Percentiles rank a stretch among this genome's conserved stretches.
Conservation (phyloP, 805 yeast species). For the Metschnikowia lunata region DNA sequence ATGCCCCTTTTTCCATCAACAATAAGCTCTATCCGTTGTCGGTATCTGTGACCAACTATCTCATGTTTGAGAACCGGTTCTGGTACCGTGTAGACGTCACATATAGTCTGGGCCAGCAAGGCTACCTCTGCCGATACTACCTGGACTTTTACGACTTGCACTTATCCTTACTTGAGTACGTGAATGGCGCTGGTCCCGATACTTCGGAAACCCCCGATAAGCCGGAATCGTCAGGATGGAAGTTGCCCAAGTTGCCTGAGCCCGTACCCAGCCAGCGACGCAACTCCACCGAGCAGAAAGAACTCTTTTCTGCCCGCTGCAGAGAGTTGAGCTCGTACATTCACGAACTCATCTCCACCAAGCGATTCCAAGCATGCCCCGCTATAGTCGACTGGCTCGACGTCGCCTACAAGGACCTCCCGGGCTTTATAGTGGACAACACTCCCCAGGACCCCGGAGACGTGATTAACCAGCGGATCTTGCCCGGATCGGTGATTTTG, state of each 20-base stretch:
- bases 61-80: conserved; percentile 39
- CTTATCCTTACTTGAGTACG: conserved; percentile 23
- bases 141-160: conserved; percentile 50
- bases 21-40: conserved; percentile 30
- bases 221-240: not conserved
- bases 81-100: conserved; percentile 49
- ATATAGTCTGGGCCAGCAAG: conserved; percentile 31
- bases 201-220: not conserved
- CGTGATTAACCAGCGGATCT: conserved; percentile 13
- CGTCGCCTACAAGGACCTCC: conserved; percentile 21
- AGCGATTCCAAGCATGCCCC: conserved; percentile 24
- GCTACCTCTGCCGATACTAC: conserved; percentile 45
- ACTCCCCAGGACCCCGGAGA: conserved; percentile 11
- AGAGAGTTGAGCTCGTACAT: conserved; percentile 39
- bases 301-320: conserved; percentile 29
- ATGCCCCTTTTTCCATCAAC: conserved; percentile 25
- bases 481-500: conserved; percentile 16
- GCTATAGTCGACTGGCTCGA: conserved; percentile 30
- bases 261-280: conserved; percentile 38
- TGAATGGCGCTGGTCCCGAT: conserved; percentile 1
- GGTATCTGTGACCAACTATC: conserved; percentile 38
- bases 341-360: conserved; percentile 27
- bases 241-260: conserved; percentile 43
- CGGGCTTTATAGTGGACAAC: conserved; percentile 21
- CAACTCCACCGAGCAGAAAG: conserved; percentile 12